Base-by-base conservation (phyloP, 331 rosid genomes). In the Phaseolus coccineus region DNA sequence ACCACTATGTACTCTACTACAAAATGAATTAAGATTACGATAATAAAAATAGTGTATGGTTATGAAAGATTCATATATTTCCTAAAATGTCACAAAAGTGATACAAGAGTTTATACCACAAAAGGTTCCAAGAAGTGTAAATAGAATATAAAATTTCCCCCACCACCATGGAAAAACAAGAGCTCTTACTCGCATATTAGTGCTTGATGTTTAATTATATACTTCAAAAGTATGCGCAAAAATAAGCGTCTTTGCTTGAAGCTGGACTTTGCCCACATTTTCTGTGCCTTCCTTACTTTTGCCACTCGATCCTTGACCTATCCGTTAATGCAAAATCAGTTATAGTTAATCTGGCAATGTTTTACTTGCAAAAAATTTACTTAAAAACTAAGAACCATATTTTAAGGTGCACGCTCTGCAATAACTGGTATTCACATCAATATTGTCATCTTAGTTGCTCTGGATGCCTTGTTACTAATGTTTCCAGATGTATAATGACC, bases 111-210 rank as follows among this genome's bases (percentile, higher is more conserved):
- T 3, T 31, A 51, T 56, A 35, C 47, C 73, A 42, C 14, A 16
- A 39, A 65, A 24, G 39, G 25, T 72, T 77, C 53, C 22, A 46
- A 11, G n/a, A 27, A 82, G 30, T 30, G 22, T 46, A 50, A 52
- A 65, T 12, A 28, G 6, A 25, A 63, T 39, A 22, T 4, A 73
- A 64, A 75, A 44, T 25, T 66, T 30, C 66, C 58, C 40, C 30
- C 5, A 47, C 61, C 55, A 69, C 69, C 28, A 76, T 31, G 63
- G 24, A 51, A 61, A 35, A 73, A 85, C 40, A 58, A 78, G 47
- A 37, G n/a, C 63, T 70, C 97, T 88, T 90, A 93, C 98, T 93
- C 92, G 93, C 98, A 93, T 87, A 93, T 91, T 71, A 93, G 98
- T 61, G 89, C 90, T 78, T 93, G 98, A 84, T 93, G 91, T 57